These are phyloP conservation scores for Paragyromitra xinjiangensis DNA, from an alignment of 495 filamentous ascomycete species.

Conservation along the genomic window DNA sequence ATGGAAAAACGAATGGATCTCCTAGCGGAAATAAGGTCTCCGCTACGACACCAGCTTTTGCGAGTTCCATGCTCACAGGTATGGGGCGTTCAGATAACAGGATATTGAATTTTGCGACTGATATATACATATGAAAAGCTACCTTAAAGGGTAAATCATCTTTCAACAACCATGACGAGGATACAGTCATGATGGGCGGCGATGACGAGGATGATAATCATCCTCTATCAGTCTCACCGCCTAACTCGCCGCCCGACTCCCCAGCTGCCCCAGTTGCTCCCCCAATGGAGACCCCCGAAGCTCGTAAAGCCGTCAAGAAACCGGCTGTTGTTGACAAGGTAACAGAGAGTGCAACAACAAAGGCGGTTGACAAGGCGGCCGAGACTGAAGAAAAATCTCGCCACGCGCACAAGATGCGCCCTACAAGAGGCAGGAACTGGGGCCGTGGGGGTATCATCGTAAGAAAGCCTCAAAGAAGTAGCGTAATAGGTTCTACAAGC, in stretches of 20 bases:
- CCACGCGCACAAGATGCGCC: slow-evolving; percentile 38
- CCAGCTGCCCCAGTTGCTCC: slow-evolving; percentile 19
- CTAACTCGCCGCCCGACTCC: not conserved
- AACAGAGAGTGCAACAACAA: not conserved
- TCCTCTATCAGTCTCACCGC: not conserved
- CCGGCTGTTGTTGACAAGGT: not conserved
- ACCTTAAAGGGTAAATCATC: not conserved
- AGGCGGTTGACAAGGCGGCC: not conserved
- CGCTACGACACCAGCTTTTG: not conserved
- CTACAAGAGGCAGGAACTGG: slow-evolving; percentile 21
- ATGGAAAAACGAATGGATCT: slow-evolving; percentile 6
- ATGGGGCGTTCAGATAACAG: not conserved
- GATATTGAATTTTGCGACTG: slow-evolving; percentile 6
- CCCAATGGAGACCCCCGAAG: slow-evolving; percentile 3
- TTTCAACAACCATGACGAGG: slow-evolving; percentile 8
- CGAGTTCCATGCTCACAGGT: slow-evolving; percentile 5
- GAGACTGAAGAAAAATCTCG: slow-evolving; percentile 20
- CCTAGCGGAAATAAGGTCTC: not conserved
- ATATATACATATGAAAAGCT: slow-evolving; percentile 7
- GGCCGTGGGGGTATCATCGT: not conserved
- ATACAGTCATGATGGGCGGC: slow-evolving; percentile 35
- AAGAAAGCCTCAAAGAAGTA: not conserved
- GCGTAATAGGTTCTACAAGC: slow-evolving; percentile 1
- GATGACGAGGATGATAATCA: slow-evolving; percentile 12
- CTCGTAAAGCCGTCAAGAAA: not conserved